phyloP scores from a whole-genome alignment of 2,329 filamentous ascomycete species.

The Cercospora brassicicola region DNA sequence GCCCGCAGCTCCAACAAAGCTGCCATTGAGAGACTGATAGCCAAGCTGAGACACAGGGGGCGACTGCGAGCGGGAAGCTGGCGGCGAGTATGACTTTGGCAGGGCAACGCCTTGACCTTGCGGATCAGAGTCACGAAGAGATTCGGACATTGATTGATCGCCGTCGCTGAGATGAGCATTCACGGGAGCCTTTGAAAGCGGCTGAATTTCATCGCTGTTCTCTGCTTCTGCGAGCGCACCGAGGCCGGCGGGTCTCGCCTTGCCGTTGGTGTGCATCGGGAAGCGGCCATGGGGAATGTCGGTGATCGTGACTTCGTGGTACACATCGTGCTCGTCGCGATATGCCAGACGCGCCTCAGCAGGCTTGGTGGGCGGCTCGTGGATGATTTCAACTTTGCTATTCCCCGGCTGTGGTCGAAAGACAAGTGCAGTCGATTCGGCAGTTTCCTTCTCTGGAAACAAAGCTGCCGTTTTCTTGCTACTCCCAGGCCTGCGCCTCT shows the following conservation, averaged over 20 bases:
- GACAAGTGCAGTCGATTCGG: slow-evolving; percentile 16
- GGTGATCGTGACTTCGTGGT: slow-evolving; percentile 26
- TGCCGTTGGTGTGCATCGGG: slow-evolving; percentile 16
- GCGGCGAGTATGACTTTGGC: slow-evolving; percentile 3
- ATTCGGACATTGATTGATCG: slow-evolving; percentile 9
- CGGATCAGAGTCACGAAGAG: slow-evolving; percentile 16
- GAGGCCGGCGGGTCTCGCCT: slow-evolving; percentile 15
- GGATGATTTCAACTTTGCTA: slow-evolving; percentile 25
- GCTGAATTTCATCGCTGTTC: slow-evolving; percentile 1
- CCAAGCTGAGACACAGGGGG: slow-evolving; percentile 10
- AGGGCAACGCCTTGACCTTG: slow-evolving; percentile 16
- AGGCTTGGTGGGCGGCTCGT: slow-evolving; percentile 24
- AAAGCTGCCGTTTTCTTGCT: slow-evolving; percentile 9
- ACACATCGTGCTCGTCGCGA: slow-evolving; percentile 24
- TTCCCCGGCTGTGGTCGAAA: slow-evolving; percentile 15
- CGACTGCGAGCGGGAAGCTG: slow-evolving; percentile 10
- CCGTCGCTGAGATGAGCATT: slow-evolving; percentile 1
- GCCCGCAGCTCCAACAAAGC: slow-evolving; percentile 4
- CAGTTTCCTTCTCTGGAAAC: slow-evolving; percentile 8
- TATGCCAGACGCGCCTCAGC: slow-evolving; percentile 24
- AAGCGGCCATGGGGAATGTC: slow-evolving; percentile 22
- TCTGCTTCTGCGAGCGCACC: slow-evolving; percentile 17
- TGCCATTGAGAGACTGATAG: slow-evolving; percentile 9
- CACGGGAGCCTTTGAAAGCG: not conserved
- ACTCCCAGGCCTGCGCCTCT: slow-evolving; percentile 6